A percentile compares a stretch with the other conserved stretches of the same genome.
These are phyloP conservation scores for Globisporangium emineosum DNA, from an alignment of 352 stramenopile genomes.

Conservation along the genomic window DNA sequence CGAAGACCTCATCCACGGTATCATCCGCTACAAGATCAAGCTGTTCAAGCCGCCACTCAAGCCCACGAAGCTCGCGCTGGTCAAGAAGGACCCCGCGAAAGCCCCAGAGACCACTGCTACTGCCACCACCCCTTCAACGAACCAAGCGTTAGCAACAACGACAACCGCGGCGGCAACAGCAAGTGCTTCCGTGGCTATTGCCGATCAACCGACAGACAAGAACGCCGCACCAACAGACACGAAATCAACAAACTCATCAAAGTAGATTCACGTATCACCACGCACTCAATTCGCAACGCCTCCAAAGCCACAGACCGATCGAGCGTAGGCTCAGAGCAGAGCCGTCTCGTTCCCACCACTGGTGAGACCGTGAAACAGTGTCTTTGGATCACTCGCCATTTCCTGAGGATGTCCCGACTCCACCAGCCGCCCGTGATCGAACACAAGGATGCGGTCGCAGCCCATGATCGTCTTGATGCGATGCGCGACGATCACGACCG, in stretches of 20 bases:
- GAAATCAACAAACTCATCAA: neutral
- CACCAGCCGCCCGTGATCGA: conserved; percentile 52
- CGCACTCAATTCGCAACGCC: neutral
- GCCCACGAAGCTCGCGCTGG: conserved; percentile 14
- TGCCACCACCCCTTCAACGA: neutral
- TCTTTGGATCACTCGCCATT: conserved; percentile 31
- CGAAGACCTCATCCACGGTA: conserved; percentile 63
- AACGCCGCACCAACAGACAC: neutral
- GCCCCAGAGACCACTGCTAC: conserved; percentile 3
- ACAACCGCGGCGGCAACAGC: no score
- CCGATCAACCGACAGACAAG: no score
- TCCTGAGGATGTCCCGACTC: conserved; percentile 45
- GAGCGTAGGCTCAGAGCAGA: neutral
- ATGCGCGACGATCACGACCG: conserved; percentile 97
- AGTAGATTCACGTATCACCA: neutral
- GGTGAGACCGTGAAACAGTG: conserved; percentile 43
- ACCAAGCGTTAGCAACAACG: neutral
- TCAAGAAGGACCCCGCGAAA: neutral
- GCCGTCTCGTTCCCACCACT: conserved; percentile 11
- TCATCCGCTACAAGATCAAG: conserved; percentile 77
- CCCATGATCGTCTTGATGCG: conserved; percentile 95
- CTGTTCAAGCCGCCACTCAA: conserved; percentile 50
- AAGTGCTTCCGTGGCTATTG: no score
- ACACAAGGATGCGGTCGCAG: conserved; percentile 84
- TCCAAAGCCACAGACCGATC: no score